Evolutionary conservation across 768 basidiomycete species (phyloP), one percentile per base, ranked within the genome.

Genomic region (Rhizopogon salebrosus): DNA sequence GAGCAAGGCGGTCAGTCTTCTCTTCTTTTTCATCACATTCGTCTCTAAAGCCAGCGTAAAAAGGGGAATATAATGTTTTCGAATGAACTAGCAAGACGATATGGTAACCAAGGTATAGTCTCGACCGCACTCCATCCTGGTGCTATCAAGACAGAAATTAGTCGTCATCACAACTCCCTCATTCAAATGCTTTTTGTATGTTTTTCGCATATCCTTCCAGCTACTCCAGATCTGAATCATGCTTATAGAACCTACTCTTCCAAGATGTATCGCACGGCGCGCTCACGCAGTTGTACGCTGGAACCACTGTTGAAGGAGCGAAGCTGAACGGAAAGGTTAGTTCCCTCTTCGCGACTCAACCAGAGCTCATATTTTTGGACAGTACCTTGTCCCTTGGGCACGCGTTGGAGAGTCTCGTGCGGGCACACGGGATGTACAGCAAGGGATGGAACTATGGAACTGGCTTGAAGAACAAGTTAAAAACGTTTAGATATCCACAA

Each of bases 341-440:
- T 24, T 16, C 4, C 4, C 16, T 4, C 31, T n/a, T 38, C 8
- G 22, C 27, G 27, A 36, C 24, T 26, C 13, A 13, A 39, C 11
- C 34, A 13, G 41, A 41, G 48, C 18, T 43, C 9, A 18, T 7
- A 10, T 3, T 2, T 38, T 2, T 38, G 13, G 13, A 8, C 36
- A 79, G 74, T 79, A 72, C 53, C 69, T 79, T 34, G 63, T 76
- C 41, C 77, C 78, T 1, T 80, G 76, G 77, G 77, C 72, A 14
- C 66, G 74, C 22, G 22, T 72, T 1, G 78, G 75, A 1, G 36
- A 23, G 1, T 56, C 69, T 0, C 64, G 57, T 14, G 54, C 61
- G 11, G 65, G 65, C 4, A 65, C 69, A 0, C 60, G 66, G 45
- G 74, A 79, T 56, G 62, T 65, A 23, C 55, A 66, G 38, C 52